These are phyloP conservation scores for Fulvia fulva DNA, from an alignment of 2,329 filamentous ascomycete species.

Conservation along the genomic window DNA sequence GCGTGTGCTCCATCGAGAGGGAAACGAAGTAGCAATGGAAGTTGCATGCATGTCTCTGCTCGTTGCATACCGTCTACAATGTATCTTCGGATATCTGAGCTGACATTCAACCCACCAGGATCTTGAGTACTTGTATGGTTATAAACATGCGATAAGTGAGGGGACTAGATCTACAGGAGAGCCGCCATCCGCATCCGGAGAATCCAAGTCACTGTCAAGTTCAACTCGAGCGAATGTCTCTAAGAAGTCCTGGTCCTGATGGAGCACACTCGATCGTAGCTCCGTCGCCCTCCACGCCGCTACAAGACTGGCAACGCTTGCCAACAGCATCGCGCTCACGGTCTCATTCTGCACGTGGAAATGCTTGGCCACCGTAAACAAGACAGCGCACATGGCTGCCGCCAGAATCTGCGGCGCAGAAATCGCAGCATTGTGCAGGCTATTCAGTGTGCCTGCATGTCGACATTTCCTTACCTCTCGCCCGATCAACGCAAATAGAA, in stretches of 20 bases:
- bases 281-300: neutral
- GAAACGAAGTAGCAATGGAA: too few species aligned
- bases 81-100: too few species aligned
- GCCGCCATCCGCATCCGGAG: neutral
- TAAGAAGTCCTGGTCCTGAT: neutral
- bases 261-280: neutral
- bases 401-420: conserved; percentile 2
- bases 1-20: too few species aligned
- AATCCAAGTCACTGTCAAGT: too few species aligned
- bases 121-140: too few species aligned
- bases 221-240: neutral
- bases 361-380: neutral
- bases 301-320: neutral
- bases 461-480: neutral
- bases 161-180: neutral
- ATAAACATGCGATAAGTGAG: neutral
- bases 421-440: conserved; percentile 6
- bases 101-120: too few species aligned
- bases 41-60: too few species aligned
- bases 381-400: neutral
- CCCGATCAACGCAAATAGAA: conserved; percentile 1
- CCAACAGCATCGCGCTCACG: neutral
- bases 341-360: neutral
- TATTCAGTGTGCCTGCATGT: conserved; percentile 4
- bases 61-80: too few species aligned